Base-by-base conservation (phyloP, 768 basidiomycete genomes). In the Lactifluus hygrophoroides region DNA sequence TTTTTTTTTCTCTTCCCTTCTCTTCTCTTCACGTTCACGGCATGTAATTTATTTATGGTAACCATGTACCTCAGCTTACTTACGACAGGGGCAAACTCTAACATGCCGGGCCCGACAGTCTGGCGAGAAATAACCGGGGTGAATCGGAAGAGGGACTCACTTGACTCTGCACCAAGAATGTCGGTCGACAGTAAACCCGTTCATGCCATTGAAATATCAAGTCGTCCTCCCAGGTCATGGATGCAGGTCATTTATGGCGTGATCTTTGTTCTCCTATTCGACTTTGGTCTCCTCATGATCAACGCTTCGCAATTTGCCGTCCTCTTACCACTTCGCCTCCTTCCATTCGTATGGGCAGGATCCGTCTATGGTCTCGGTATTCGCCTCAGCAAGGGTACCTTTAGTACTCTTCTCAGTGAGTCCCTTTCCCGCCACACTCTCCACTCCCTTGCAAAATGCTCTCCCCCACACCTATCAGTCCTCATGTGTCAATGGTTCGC, bases 401-500 rank as follows among this genome's bases (percentile, higher is more conserved):
- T 91, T 71, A 90, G 83, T 19, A 76, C 76, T 63, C 75, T 94
- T 28, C 71, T 90, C 67, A 80, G 90, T 90, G 65, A 67, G 83
- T 66, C 16, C 45, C 49, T 25, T 37, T 14, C 21, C 37, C 10
- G 44, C 30, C 28, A 7, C 21, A 8, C 35, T 32, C 28, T 3
- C 2, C 13, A 32, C 19, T 32, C 42, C 50, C 21, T n/a, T 21
- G 35, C 17, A 17, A n/a, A n/a, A n/a, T n/a, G n/a, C n/a, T 2
- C 38, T 46, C 53, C 10, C 23, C 49, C 16, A 45, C 52, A 34
- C 50, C 40, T 48, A 47, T 58, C n/a, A 92, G 88, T 94, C 66
- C 69, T 91, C 42, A 84, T 89, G 77, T 84, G 81, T 64, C 84
- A 90, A 65, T 84, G 81, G 78, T 94, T 94, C 60, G 88, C 88